These are phyloP conservation scores for Huntiella savannae DNA, from an alignment of 2,329 filamentous ascomycete genomes.

Conservation along the genomic window DNA sequence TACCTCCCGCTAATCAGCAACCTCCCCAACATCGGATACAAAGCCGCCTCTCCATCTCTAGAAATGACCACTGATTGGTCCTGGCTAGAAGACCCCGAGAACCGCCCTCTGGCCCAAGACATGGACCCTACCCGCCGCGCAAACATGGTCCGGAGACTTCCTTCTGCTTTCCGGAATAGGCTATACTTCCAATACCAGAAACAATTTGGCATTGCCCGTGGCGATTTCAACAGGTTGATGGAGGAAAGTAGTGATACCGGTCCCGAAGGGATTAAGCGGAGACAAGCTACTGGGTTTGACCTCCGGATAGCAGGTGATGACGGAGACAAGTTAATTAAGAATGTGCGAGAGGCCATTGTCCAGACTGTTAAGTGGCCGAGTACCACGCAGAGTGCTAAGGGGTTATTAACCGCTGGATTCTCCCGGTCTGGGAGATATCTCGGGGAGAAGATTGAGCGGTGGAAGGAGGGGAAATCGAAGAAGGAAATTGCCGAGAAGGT, in stretches of 20 bases:
- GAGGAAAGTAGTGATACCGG: conserved; percentile 54
- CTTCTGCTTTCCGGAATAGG: conserved; percentile 67
- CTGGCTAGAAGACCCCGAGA: conserved; percentile 29
- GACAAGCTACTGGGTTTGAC: conserved; percentile 72
- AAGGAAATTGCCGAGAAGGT: conserved; percentile 11
- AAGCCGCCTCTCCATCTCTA: conserved; percentile 43
- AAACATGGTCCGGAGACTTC: conserved; percentile 90
- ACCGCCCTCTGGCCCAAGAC: conserved; percentile 61
- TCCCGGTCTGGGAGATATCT: conserved; percentile 55
- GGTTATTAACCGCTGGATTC: conserved; percentile 59
- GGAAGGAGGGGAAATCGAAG: conserved; percentile 24
- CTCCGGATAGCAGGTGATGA: conserved; percentile 58
- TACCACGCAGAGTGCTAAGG: conserved; percentile 71
- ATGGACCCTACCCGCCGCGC: conserved; percentile 81
- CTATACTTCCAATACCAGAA: conserved; percentile 91
- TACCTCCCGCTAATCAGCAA: conserved; percentile 81
- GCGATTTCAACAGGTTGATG: conserved; percentile 74
- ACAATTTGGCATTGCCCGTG: conserved; percentile 67
- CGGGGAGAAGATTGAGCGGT: conserved; percentile 61
- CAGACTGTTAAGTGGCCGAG: conserved; percentile 88
- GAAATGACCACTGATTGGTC: conserved; percentile 31
- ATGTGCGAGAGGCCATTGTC: conserved; percentile 59
- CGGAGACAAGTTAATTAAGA: conserved; percentile 43
- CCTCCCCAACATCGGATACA: conserved; percentile 71
- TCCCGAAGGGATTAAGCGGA: conserved; percentile 45